Conservation (phyloP, 2,329 filamentous ascomycete genomes). For the Ceratocystis huliohia region DNA sequence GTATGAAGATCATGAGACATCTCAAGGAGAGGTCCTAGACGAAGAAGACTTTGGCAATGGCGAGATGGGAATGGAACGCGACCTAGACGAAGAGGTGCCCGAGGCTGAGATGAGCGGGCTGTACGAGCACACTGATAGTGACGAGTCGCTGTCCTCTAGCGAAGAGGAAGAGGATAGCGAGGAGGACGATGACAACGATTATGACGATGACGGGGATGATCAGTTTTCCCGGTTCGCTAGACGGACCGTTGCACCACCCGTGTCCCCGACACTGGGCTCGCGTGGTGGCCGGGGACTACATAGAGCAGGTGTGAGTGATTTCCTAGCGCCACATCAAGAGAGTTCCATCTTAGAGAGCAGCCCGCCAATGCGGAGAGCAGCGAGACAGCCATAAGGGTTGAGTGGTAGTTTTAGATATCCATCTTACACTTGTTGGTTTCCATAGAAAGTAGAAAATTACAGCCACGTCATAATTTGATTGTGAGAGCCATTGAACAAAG, state of each 20-base stretch:
- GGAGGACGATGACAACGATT: conserved; percentile 55
- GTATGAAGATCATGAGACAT: conserved; percentile 11
- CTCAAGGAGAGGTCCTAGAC: conserved; percentile 43
- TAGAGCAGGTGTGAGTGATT: conserved; percentile 44
- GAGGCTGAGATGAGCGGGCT: conserved; percentile 45
- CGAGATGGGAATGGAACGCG: conserved; percentile 50
- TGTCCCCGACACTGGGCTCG: conserved; percentile 30
- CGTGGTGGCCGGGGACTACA: conserved; percentile 26
- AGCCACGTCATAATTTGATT: background rate
- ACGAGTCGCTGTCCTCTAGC: conserved; percentile 47
- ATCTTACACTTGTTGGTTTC: no score
- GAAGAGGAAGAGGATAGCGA: conserved; percentile 31
- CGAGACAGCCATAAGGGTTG: conserved; percentile 4
- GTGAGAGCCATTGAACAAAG: background rate
- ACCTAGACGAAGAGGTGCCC: conserved; percentile 59
- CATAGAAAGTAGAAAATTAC: background rate
- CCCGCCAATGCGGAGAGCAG: conserved; percentile 27
- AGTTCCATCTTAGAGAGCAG: conserved; percentile 46
- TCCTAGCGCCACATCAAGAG: conserved; percentile 43
- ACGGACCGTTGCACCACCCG: conserved; percentile 27
- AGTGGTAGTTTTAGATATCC: background rate
- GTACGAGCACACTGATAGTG: conserved; percentile 69
- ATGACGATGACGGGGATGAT: conserved; percentile 33
- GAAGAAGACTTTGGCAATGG: conserved; percentile 43
- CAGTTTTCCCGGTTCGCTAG: conserved; percentile 17